Evolutionary conservation across 768 basidiomycete species (phyloP).

Genomic region (Termitomyces sp.): DNA sequence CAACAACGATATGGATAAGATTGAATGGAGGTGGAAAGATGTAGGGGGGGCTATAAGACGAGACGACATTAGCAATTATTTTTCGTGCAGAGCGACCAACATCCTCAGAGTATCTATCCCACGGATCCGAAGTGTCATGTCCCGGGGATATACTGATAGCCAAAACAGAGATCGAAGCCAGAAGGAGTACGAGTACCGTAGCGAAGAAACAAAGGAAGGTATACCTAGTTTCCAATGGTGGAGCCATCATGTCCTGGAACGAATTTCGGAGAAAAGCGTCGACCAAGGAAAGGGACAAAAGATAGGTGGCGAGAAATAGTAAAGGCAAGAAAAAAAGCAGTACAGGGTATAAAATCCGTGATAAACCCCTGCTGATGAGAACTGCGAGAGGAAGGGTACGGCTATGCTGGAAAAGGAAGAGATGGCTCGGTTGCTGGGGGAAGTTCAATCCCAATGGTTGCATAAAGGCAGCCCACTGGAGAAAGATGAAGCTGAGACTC

Average conservation of each 20-base stretch:
- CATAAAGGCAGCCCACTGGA: constrained; percentile 34
- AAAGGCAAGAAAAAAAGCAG: constrained; percentile 44
- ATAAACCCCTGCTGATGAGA: constrained; percentile 33
- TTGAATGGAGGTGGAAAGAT: constrained; percentile 50
- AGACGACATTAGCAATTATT: constrained; percentile 29
- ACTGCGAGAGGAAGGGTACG: constrained; percentile 38
- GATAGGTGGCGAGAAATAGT: constrained; percentile 33
- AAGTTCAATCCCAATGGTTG: constrained; percentile 42
- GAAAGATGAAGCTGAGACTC: constrained; percentile 30
- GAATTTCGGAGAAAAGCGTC: constrained; percentile 24
- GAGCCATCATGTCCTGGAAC: constrained; percentile 12
- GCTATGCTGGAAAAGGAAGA: constrained; percentile 34
- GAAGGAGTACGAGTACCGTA: constrained; percentile 24
- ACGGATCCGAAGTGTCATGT: constrained; percentile 16
- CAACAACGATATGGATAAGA: constrained; percentile 25
- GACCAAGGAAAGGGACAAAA: constrained; percentile 43
- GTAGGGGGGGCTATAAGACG: constrained; percentile 28
- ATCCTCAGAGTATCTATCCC: constrained; percentile 43
- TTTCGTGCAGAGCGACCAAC: constrained; percentile 41
- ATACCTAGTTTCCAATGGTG: constrained; percentile 44
- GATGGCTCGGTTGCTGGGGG: constrained; percentile 36
- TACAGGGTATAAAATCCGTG: constrained; percentile 30
- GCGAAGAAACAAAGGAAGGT: constrained; percentile 34
- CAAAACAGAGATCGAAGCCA: constrained; percentile 27
- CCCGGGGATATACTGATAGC: constrained; percentile 17